phyloP scores from a whole-genome alignment of 2,329 filamentous ascomycete species.

The Eurotiales sp. region DNA sequence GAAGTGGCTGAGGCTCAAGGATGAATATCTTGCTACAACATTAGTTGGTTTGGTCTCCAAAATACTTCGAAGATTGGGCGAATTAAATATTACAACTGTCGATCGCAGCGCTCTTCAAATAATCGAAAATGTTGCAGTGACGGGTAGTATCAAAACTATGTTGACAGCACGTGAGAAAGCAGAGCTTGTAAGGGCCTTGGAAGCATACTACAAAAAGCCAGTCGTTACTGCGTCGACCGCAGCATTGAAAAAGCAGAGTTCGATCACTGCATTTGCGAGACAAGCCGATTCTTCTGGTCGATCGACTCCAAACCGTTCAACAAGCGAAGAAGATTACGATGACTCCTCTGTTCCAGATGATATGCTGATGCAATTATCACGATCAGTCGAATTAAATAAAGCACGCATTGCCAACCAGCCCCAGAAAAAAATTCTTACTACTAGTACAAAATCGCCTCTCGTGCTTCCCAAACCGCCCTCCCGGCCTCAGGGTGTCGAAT shows the following conservation, averaged over 20 bases:
- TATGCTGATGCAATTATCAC: constrained; percentile 38
- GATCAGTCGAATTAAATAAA: constrained; percentile 42
- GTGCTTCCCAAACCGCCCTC: constrained; percentile 24
- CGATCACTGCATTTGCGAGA: constrained; percentile 38
- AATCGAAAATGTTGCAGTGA: constrained; percentile 52
- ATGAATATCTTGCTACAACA: constrained; percentile 77
- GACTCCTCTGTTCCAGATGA: constrained; percentile 39
- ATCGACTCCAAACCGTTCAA: constrained; percentile 26
- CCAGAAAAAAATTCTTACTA: constrained; percentile 26
- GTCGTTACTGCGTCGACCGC: constrained; percentile 41
- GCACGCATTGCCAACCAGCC: constrained; percentile 29
- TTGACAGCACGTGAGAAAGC: constrained; percentile 78
- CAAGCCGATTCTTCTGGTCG: constrained; percentile 33
- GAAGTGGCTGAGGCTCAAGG: constrained; percentile 85
- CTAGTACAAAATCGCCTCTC: constrained; percentile 20
- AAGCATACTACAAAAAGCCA: constrained; percentile 47
- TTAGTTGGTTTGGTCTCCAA: constrained; percentile 80
- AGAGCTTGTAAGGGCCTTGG: constrained; percentile 65
- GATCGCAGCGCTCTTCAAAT: constrained; percentile 61
- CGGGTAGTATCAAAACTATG: constrained; percentile 67
- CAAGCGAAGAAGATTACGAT: constrained; percentile 39
- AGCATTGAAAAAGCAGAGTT: constrained; percentile 42
- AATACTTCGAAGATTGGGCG: constrained; percentile 74
- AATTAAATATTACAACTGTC: constrained; percentile 67
- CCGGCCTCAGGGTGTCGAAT: constrained; percentile 40